phyloP scores from a whole-genome alignment of 257 asterid species.

The Paulownia fortunei region DNA sequence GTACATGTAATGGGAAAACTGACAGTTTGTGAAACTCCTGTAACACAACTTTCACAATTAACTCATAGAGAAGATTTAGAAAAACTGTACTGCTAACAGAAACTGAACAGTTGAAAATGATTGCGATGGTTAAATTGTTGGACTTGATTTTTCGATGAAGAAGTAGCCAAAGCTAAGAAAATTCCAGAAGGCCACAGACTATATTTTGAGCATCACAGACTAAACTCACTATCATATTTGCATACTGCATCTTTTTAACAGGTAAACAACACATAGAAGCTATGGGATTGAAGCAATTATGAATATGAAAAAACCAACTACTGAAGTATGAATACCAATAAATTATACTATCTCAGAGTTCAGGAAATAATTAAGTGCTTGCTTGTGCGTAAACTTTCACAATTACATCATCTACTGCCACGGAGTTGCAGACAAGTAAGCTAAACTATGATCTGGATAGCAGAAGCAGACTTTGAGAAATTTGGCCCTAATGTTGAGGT shows the following conservation, averaged over 20 bases:
- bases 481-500: no score
- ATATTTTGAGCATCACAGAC: no score
- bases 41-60: no score
- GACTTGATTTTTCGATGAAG: not conserved
- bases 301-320: not conserved
- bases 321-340: not conserved
- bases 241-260: not conserved
- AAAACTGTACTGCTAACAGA: not conserved
- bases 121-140: not conserved
- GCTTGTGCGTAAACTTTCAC: not conserved
- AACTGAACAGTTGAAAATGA: not conserved
- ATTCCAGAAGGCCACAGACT: no score
- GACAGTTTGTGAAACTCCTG: no score
- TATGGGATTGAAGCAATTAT: not conserved
- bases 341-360: not conserved
- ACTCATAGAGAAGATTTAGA: not conserved
- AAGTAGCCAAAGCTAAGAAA: not conserved
- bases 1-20: no score
- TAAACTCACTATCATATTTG: not conserved
- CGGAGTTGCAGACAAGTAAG: no score
- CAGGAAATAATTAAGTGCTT: slow-evolving; percentile 1
- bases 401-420: no score
- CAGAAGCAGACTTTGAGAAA: no score
- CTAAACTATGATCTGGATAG: no score
- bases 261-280: no score